Evolutionary conservation across 2,329 filamentous ascomycete genomes (phyloP), one percentile per base, ranked within the genome.

Genomic region (Elsinoe perseae): DNA sequence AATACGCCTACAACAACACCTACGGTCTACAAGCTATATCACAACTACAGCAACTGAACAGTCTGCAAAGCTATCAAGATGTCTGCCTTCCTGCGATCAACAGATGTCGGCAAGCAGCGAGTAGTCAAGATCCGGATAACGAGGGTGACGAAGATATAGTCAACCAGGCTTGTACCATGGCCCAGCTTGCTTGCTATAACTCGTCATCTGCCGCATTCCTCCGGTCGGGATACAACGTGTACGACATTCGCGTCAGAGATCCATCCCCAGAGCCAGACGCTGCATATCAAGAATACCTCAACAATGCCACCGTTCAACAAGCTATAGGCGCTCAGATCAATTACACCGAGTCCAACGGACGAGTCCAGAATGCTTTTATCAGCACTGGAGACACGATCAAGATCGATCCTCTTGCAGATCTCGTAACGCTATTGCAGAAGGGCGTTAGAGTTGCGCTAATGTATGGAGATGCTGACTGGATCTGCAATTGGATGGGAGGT

Each of bases 1-100:
- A 69, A 6, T 84, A 84, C 66, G 79, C 80, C 8, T 75, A 75
- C 57, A 80, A 81, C 64, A 87, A 87, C 65, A 82, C 83, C 0
- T 90, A 87, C 65, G 80, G 77, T 7, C 77, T 86, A 57, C 64
- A 80, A 60, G 74, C 78, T 2, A 77, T 87, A 60, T 75, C 76
- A 44, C 71, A 77, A 5, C 75, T 76, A 1, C 73, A 77, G 48
- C 76, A 79, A 48, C 65, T 75, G 42, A 72, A 76, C 34, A 58
- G 60, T 9, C 61, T 76, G 28, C 71, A 72, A 20, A 73, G 69
- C 16, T 81, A 77, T 62, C 28, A 52, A 25, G 28, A 52, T 10
- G 21, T 18, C 18, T 52, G 48, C 12, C 10, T 38, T 3, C 75
- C 76, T 50, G 64, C 61, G 40, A 63, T 69, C 8, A 73, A 68